Percentiles rank a stretch among this genome's conserved stretches.
Evolutionary conservation across 2,329 filamentous ascomycete species (phyloP).

Genomic region (Fusarium devonianum): DNA sequence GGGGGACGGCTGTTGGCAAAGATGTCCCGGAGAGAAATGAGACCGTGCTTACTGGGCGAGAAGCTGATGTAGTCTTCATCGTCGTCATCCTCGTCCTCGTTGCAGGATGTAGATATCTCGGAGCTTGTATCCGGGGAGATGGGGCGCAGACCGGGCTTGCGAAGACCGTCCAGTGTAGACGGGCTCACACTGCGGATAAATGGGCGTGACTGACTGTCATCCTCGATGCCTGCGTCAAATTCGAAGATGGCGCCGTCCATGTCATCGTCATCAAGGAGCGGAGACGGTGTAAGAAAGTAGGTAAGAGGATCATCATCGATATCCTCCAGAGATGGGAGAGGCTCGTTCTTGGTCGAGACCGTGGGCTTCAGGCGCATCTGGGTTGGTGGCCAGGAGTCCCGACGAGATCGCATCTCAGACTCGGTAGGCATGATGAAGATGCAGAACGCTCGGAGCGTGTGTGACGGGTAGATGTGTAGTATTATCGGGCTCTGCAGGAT

Average conservation of each 20-base stretch:
- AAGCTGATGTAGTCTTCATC: constrained; percentile 61
- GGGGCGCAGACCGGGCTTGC: constrained; percentile 48
- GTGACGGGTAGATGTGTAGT: constrained; percentile 4
- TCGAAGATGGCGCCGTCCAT: constrained; percentile 56
- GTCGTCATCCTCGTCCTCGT: constrained; percentile 57
- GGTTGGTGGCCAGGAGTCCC: constrained; percentile 62
- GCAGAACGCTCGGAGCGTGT: not conserved
- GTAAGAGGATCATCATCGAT: constrained; percentile 62
- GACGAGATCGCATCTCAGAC: constrained; percentile 44
- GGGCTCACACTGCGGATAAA: constrained; percentile 64
- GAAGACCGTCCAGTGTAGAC: constrained; percentile 61
- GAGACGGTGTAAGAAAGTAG: constrained; percentile 62
- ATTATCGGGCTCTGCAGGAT: constrained; percentile 12
- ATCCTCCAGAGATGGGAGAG: constrained; percentile 54
- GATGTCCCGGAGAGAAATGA: constrained; percentile 55
- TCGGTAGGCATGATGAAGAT: constrained; percentile 47
- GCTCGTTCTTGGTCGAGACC: constrained; percentile 50
- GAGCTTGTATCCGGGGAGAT: constrained; percentile 39
- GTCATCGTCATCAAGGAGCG: constrained; percentile 52
- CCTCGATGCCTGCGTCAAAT: constrained; percentile 66
- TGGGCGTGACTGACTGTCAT: constrained; percentile 53
- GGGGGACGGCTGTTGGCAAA: constrained; percentile 47
- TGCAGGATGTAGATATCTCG: constrained; percentile 54
- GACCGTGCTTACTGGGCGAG: constrained; percentile 48
- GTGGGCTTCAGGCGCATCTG: constrained; percentile 56